Evolutionary conservation across 2,329 filamentous ascomycete species (phyloP).

Genomic region (Amauroascus niger): DNA sequence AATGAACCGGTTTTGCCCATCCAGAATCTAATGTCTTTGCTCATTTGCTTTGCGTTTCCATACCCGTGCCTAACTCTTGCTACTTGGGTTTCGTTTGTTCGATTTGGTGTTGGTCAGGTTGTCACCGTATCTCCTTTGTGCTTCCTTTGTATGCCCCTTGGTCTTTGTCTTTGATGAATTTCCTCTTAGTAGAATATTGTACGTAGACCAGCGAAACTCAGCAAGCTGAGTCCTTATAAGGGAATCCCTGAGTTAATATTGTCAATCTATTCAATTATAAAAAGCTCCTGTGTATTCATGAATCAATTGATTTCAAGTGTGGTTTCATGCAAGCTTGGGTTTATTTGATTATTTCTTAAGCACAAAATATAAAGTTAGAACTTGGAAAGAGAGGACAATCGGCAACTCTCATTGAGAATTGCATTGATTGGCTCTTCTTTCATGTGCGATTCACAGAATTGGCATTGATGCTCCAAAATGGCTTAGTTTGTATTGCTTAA

Average conservation of each 20-base stretch:
- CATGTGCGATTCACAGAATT: no score
- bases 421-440: not conserved
- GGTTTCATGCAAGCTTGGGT: no score
- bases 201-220: constrained; percentile 9
- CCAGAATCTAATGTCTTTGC: constrained; percentile 2
- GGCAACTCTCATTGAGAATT: no score
- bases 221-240: constrained; percentile 4
- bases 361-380: no score
- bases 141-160: constrained; percentile 2
- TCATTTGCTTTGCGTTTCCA: constrained; percentile 6
- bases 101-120: constrained; percentile 2
- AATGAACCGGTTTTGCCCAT: constrained; percentile 3
- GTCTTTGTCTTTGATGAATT: constrained; percentile 3
- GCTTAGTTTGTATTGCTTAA: no score
- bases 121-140: constrained; percentile 1
- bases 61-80: constrained; percentile 5
- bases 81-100: not conserved
- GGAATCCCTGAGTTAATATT: not conserved
- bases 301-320: not conserved
- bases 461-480: no score
- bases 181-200: constrained; percentile 2
- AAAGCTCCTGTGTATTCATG: not conserved
- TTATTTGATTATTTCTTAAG: no score
- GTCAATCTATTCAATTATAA: not conserved
- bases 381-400: no score